Evolutionary conservation across 345 rosid species (phyloP).

Genomic region (Populus euphratica): DNA sequence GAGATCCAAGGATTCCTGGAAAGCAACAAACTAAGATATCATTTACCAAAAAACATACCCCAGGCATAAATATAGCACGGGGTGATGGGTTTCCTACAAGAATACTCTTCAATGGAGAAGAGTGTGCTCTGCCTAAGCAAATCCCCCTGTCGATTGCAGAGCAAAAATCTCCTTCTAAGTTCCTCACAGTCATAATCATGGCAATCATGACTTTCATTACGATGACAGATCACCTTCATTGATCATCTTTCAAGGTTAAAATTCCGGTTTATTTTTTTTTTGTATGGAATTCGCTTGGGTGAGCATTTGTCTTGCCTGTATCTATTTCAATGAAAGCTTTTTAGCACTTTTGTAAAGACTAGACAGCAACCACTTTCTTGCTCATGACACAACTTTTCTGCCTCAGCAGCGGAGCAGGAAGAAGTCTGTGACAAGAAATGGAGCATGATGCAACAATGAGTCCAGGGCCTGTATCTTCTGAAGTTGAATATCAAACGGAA

Average conservation of each 20-base stretch:
- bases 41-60: constrained; percentile 52
- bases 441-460: background rate
- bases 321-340: background rate
- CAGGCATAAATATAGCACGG: constrained; percentile 35
- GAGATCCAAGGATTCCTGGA: constrained; percentile 65
- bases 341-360: background rate
- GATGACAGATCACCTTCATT: constrained; percentile 29
- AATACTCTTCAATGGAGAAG: constrained; percentile 85
- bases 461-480: background rate
- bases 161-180: constrained; percentile 18
- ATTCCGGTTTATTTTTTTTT: no score
- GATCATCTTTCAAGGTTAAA: background rate
- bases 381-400: background rate
- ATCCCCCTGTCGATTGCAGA: constrained; percentile 50
- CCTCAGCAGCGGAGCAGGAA: background rate
- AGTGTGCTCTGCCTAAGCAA: constrained; percentile 69
- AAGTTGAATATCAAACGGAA: background rate
- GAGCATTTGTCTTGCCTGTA: background rate
- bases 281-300: background rate
- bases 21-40: constrained; percentile 91
- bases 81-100: constrained; percentile 82
- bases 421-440: background rate
- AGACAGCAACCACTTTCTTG: background rate
- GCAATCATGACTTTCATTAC: constrained; percentile 32
- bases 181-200: constrained; percentile 28